These are phyloP conservation scores for Rosa hybrid DNA, from an alignment of 331 rosid species.

Conservation along the genomic window DNA sequence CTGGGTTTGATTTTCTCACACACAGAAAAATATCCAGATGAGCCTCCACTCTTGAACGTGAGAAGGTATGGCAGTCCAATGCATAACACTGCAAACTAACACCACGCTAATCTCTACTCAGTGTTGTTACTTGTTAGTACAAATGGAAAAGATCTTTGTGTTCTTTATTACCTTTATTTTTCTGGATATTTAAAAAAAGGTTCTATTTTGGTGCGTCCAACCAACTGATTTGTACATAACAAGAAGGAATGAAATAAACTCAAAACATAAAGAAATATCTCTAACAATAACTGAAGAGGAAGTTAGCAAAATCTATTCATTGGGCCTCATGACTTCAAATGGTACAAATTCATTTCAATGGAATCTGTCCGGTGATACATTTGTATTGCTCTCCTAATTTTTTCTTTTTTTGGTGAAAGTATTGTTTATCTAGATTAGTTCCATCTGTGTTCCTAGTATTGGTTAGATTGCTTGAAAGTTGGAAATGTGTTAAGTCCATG, in stretches of 20 bases:
- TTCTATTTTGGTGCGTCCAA: neutral
- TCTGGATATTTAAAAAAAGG: neutral
- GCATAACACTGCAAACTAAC: neutral
- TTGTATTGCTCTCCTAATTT: slow-evolving; percentile 19
- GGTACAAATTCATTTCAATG: neutral
- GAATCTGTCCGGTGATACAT: neutral
- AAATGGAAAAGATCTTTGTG: neutral
- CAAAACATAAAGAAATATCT: neutral
- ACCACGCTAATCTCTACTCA: neutral
- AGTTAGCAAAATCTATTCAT: neutral
- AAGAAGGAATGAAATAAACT: neutral
- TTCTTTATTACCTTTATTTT: neutral
- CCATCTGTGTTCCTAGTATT: neutral
- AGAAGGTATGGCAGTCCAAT: slow-evolving; percentile 52
- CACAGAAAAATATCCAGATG: slow-evolving; percentile 92
- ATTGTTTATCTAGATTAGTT: slow-evolving; percentile 14
- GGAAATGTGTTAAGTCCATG: neutral
- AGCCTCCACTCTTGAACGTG: slow-evolving; percentile 90
- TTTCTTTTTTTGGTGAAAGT: neutral
- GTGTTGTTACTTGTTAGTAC: neutral
- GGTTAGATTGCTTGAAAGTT: neutral
- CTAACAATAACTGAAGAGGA: neutral
- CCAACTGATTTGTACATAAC: neutral
- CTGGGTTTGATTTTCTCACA: slow-evolving; percentile 90
- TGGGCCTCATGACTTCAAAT: neutral